A percentile compares a stretch with the other conserved stretches of the same genome.
Evolutionary conservation across 768 basidiomycete species (phyloP).

Genomic region (Psilocybe azurescens): DNA sequence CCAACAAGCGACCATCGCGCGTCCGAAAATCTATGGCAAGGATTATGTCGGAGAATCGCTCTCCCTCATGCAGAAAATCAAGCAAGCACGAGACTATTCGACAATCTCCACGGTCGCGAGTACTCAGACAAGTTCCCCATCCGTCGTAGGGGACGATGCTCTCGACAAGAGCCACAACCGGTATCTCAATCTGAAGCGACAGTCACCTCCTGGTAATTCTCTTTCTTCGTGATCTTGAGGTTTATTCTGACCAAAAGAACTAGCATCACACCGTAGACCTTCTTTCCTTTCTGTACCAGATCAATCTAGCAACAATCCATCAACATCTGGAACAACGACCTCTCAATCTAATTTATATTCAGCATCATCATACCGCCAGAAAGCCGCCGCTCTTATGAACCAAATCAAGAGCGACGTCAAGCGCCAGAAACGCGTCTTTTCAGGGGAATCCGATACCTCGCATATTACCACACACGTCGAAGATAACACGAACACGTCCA

Average conservation of each 20-base stretch:
- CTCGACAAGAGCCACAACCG: conserved; percentile 15
- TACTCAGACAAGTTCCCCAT: conserved; percentile 35
- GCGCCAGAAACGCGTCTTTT: conserved; percentile 74
- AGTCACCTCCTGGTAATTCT: conserved; percentile 4
- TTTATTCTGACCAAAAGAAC: conserved; percentile 3
- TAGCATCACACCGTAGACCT: conserved; percentile 36
- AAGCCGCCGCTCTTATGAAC: conserved; percentile 83
- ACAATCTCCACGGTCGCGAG: conserved; percentile 70
- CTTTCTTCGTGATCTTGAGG: background rate
- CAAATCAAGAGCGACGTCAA: conserved; percentile 85
- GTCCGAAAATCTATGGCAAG: conserved; percentile 52
- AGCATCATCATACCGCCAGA: conserved; percentile 72
- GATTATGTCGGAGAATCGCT: conserved; percentile 83
- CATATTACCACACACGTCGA: conserved; percentile 42
- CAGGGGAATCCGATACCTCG: conserved; percentile 65
- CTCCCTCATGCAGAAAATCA: conserved; percentile 81
- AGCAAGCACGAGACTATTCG: conserved; percentile 77
- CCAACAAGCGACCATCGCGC: conserved; percentile 49
- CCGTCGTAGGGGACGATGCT: conserved; percentile 14
- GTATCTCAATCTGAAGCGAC: conserved; percentile 7
- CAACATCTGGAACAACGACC: conserved; percentile 34
- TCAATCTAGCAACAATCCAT: conserved; percentile 31
- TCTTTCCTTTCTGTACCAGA: conserved; percentile 40
- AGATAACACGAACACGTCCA: conserved; percentile 29
- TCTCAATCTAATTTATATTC: conserved; percentile 51